These are phyloP conservation scores for Talaromyces sp. DNA, from an alignment of 2,329 filamentous ascomycete species.

Conservation along the genomic window DNA sequence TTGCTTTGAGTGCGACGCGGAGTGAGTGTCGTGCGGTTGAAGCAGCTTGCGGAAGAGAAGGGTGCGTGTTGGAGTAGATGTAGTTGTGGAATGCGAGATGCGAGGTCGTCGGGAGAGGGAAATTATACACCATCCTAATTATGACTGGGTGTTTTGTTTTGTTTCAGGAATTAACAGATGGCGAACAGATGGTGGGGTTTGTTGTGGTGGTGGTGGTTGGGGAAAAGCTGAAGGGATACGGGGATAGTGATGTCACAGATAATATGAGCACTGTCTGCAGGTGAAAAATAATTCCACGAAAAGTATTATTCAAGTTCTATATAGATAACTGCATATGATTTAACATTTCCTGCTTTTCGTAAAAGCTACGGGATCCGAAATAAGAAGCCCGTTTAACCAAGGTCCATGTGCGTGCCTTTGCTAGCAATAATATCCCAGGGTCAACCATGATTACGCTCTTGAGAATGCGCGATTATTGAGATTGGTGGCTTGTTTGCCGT, in stretches of 20 bases:
- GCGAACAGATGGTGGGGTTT: not conserved
- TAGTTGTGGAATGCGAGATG: constrained; percentile 74
- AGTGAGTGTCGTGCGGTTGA: constrained; percentile 81
- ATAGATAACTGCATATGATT: not conserved
- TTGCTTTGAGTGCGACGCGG: constrained; percentile 76
- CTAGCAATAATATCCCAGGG: not conserved
- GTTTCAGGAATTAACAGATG: not conserved
- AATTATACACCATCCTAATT: constrained; percentile 76
- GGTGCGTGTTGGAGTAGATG: constrained; percentile 77
- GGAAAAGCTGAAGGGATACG: not conserved
- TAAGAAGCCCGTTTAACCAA: not conserved
- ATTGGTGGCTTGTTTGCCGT: not conserved
- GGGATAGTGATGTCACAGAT: constrained; percentile 13
- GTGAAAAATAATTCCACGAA: not conserved
- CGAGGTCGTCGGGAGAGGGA: constrained; percentile 83
- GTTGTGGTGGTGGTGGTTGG: too few species aligned
- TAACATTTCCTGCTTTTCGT: not conserved
- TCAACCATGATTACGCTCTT: not conserved
- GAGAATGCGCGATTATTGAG: not conserved
- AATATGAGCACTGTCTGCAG: not conserved
- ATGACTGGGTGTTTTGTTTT: not conserved
- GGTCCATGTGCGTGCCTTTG: not conserved
- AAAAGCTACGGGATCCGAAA: not conserved
- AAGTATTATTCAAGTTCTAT: not conserved
- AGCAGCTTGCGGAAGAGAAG: constrained; percentile 76